Base-by-base conservation (phyloP, 2,329 filamentous ascomycete species). In the Paracamarosporium sp. region DNA sequence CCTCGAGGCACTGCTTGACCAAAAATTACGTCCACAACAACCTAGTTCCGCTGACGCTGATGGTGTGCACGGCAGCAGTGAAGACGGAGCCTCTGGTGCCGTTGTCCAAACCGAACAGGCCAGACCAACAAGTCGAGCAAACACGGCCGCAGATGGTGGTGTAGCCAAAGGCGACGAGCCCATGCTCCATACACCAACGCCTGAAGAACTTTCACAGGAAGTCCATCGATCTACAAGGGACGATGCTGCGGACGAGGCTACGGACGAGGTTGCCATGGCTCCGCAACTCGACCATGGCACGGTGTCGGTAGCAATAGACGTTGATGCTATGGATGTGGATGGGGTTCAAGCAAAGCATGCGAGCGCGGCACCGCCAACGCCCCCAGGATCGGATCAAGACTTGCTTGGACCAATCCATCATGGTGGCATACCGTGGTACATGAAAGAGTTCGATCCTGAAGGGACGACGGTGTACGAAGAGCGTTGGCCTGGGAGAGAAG, bases 401-500 rank as follows among this genome's bases (percentile, higher is more conserved):
- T 74, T 82, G 2, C 69, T 78, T 62, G 85, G 87, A 33, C 67
- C 70, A 7, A 61, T 76, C 13, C 67, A 69, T 17, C 67, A 75
- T 47, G 94, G 94, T 56, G 94, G 94, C 31, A 82, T 96, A 12
- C 87, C 92, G 7, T 97, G 93, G 92, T 97, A 96, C 75, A 85
- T 97, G 57, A 86, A 91, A 69, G 84, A 86, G 8, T 96, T 96
- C 71, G 87, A 95, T 50, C 90, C 91, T 53, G 70, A 87, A 52
- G 94, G 93, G 55, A 96, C 92, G 0, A 94, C 90, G 0, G 86
- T 94, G 9, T 82, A 91, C 54, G 89, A 77, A 31, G 90, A 94
- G 76, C 84, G 87, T 51, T 92, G 88, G 82, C 87, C 86, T 0
- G 91, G 89, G 1, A 84, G 88, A 31, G 90, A 93, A 54, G 87